Conservation (phyloP, 1,139 yeast species). For the Hyphopichia buzzinii region DNA sequence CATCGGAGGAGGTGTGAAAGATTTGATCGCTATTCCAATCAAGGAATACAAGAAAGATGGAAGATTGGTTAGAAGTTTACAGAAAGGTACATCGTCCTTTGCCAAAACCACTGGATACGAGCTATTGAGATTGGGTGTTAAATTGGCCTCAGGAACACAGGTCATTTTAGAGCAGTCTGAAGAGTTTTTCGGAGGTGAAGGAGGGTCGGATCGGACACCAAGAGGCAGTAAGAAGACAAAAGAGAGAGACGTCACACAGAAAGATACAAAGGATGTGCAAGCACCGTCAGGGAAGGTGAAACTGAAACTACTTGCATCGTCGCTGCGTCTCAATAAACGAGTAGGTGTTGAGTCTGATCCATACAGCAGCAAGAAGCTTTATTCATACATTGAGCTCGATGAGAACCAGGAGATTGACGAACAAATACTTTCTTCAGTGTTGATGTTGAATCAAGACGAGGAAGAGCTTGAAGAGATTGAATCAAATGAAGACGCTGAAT, state of each 20-base stretch:
- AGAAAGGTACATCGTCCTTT: conserved; percentile 76
- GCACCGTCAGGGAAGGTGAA: conserved; percentile 3
- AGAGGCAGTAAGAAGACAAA: background rate
- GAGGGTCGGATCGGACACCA: conserved; percentile 42
- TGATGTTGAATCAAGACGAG: conserved; percentile 15
- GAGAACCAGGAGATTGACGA: conserved; percentile 20
- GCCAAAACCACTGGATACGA: conserved; percentile 81
- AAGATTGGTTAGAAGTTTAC: conserved; percentile 64
- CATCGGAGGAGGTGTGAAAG: conserved; percentile 75
- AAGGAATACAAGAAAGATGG: conserved; percentile 75
- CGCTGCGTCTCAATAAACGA: conserved; percentile 16
- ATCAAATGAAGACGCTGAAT: conserved; percentile 10
- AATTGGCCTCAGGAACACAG: conserved; percentile 87
- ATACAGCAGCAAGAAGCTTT: conserved; percentile 23
- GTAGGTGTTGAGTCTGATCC: conserved; percentile 16
- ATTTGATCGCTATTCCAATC: conserved; percentile 70
- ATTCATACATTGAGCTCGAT: conserved; percentile 29
- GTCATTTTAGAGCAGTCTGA: conserved; percentile 78
- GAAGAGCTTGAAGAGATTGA: conserved; percentile 13
- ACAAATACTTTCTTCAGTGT: conserved; percentile 10
- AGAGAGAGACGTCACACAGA: background rate
- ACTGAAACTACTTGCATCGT: conserved; percentile 20
- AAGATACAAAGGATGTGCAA: background rate
- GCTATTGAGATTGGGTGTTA: conserved; percentile 77
- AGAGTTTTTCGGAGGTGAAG: conserved; percentile 68